Evolutionary conservation across 2,329 filamentous ascomycete species (phyloP).

Genomic region (Penicillium sp.): DNA sequence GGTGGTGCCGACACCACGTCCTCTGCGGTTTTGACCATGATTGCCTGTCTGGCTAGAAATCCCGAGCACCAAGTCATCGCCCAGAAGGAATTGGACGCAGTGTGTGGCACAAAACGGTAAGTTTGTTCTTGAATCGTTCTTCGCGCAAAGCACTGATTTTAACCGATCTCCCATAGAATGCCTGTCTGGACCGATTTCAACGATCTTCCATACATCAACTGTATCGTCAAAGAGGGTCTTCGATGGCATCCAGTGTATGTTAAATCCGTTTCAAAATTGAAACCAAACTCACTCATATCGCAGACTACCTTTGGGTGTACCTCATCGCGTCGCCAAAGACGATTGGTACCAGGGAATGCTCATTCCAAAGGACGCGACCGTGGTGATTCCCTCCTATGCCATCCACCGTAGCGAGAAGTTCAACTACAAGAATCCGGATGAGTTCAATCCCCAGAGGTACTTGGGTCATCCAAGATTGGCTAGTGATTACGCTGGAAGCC

Average conservation of each 20-base stretch:
- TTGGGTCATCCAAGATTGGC: constrained; percentile 32
- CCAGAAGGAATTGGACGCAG: neutral
- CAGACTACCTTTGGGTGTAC: constrained; percentile 16
- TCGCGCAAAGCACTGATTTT: neutral
- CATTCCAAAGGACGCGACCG: constrained; percentile 52
- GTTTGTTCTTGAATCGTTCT: neutral
- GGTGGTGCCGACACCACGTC: neutral
- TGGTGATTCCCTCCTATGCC: constrained; percentile 48
- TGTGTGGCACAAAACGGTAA: neutral
- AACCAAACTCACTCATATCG: neutral
- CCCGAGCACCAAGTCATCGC: neutral
- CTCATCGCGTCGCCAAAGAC: constrained; percentile 51
- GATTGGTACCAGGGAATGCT: constrained; percentile 52
- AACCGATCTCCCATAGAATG: neutral
- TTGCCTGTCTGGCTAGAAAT: neutral
- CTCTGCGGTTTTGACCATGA: neutral
- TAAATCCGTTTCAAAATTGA: neutral
- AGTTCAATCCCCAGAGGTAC: constrained; percentile 43
- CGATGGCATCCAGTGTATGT: neutral
- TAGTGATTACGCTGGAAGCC: constrained; percentile 31
- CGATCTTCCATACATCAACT: neutral
- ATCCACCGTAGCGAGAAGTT: constrained; percentile 44
- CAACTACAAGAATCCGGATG: constrained; percentile 30
- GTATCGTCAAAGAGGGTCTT: neutral
- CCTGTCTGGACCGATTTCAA: neutral